These are phyloP conservation scores for Sporormia fimetaria DNA, from an alignment of 495 filamentous ascomycete genomes.

Conservation along the genomic window DNA sequence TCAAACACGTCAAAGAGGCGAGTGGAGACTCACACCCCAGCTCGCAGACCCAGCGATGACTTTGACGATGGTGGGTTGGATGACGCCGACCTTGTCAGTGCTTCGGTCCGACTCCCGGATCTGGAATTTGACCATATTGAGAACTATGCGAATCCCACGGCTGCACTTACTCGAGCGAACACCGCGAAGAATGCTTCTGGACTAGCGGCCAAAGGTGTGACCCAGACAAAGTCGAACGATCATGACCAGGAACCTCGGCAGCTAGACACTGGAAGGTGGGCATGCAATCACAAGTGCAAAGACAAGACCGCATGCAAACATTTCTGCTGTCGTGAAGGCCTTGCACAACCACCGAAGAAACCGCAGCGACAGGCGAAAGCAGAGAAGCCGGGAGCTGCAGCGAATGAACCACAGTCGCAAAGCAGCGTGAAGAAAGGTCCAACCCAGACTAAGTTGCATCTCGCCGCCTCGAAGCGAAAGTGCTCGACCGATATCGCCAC, in stretches of 20 bases:
- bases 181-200: constrained; percentile 18
- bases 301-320: constrained; percentile 72
- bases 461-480: constrained; percentile 25
- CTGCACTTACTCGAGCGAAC: constrained; percentile 13
- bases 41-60: constrained; percentile 29
- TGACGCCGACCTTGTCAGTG: constrained; percentile 45
- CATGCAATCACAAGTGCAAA: constrained; percentile 76
- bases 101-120: constrained; percentile 25
- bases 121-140: constrained; percentile 41
- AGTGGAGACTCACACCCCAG: constrained; percentile 1
- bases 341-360: constrained; percentile 63
- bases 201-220: constrained; percentile 3
- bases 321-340: constrained; percentile 75
- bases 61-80: constrained; percentile 48
- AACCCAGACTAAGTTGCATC: constrained; percentile 20
- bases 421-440: constrained; percentile 11
- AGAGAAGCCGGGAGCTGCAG: constrained; percentile 18
- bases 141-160: constrained; percentile 30
- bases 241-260: constrained; percentile 38
- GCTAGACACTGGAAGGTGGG: constrained; percentile 74
- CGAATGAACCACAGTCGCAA: constrained; percentile 7
- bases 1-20: constrained; percentile 17
- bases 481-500: constrained; percentile 23
- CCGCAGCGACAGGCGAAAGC: constrained; percentile 33
- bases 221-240: constrained; percentile 11